Evolutionary conservation across 345 rosid genomes (phyloP), one percentile per base, ranked within the genome.

Genomic region (Eutrema heterophyllum): DNA sequence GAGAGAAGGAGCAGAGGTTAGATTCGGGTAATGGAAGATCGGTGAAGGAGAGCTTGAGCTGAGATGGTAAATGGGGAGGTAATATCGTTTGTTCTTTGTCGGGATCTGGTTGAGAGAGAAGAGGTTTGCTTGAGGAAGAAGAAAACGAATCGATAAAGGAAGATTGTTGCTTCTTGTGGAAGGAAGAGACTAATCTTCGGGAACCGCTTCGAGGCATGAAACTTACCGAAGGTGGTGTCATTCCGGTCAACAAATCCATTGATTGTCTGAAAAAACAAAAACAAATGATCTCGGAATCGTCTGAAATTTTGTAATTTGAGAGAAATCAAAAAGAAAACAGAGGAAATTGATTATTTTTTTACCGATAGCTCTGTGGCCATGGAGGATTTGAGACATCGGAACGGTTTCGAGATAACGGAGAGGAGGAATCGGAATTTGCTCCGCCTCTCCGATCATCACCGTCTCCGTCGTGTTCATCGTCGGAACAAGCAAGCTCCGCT

Each of bases 361-460:
- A 87, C 95, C 92, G 81, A 80, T 83, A 91, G 56, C 95, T 91
- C 68, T 84, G 88, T 39, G 97, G 97, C 97, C 96, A 86, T 29
- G 83, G 44, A 24, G 78, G 74, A 39, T 44, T 71, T 46, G 64
- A 46, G 6, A 46, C 29, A 58, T 41, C 81, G 3, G 75, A 76
- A 44, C 43, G 75, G 36, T 57, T 67, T 15, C 7, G 68, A 8
- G 77, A 71, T 18, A 65, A 24, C 0, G 77, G 77, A 65, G 76
- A 77, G 30, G 52, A 43, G 5, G 82, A 81, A 14, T 66, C 80
- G 5, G 78, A 72, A 39, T 69, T 35, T 5, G 53, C 0, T 81
- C 62, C 63, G 11, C 4, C 7, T 64, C 56, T 66, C 14, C 33
- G 30, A 55, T 38, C 55, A 14, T 49, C 56, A 46, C 83, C 92